Percentiles rank a stretch among this genome's conserved stretches.
These are phyloP conservation scores for Nigrograna mackinnonii DNA, from an alignment of 2,329 filamentous ascomycete genomes.

Conservation along the genomic window DNA sequence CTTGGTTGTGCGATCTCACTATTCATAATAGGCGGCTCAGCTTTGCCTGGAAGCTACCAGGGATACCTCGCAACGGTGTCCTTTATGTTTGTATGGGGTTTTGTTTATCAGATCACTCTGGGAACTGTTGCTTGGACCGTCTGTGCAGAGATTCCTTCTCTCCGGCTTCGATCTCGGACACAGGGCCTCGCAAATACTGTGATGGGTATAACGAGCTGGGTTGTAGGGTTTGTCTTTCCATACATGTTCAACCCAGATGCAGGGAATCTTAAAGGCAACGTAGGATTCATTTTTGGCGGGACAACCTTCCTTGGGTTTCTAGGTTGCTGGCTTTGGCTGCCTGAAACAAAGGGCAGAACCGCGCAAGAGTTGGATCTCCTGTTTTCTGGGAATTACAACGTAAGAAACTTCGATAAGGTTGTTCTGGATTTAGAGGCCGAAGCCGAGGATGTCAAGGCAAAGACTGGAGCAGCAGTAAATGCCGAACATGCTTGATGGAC, in stretches of 20 bases:
- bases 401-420: neutral
- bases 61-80: neutral
- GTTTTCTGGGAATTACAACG: conserved; percentile 19
- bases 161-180: conserved; percentile 4
- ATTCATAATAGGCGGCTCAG: neutral
- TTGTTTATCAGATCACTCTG: conserved; percentile 1
- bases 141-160: neutral
- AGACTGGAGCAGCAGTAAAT: too few relatives aligned
- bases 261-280: conserved; percentile 39
- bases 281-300: conserved; percentile 42
- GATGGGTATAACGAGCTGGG: neutral
- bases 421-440: too few relatives aligned
- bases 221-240: conserved; percentile 20
- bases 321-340: conserved; percentile 37
- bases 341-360: conserved; percentile 40
- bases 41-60: neutral
- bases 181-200: conserved; percentile 4
- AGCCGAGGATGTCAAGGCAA: too few relatives aligned
- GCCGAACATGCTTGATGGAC: too few relatives aligned
- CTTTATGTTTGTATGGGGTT: neutral
- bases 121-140: conserved; percentile 3
- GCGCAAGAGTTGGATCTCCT: conserved; percentile 43
- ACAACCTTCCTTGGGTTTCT: conserved; percentile 27
- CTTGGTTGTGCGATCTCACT: neutral
- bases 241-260: conserved; percentile 45